Base-by-base conservation (phyloP, 768 basidiomycete genomes). In the Mycena sanguinolenta region DNA sequence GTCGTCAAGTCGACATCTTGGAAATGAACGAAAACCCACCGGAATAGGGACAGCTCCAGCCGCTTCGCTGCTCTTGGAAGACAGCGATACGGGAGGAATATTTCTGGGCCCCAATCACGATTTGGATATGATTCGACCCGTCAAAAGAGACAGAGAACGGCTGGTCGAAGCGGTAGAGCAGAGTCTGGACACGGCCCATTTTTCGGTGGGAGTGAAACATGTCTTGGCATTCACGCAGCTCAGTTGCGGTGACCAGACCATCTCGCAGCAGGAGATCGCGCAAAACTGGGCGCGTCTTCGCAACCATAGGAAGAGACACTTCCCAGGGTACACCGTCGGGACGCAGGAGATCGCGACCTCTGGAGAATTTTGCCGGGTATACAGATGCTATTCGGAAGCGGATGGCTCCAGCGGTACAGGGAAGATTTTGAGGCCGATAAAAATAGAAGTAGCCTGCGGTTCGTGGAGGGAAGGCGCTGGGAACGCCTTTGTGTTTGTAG, bases 401-500 rank as follows among this genome's bases (percentile, higher is more conserved):
- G 30, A 73, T 28, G 23, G 54, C 53, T 46, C 64, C 52, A 17
- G 67, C 58, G 3, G 60, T 42, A 30, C 25, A 34, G 2, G 68
- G 60, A 1, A 49, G 53, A 9, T 59, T 28, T 32, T 49, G 12
- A 16, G 67, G 67, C 4, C 44, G 58, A 32, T 70, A 34, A 44
- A 59, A 73, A 25, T 73, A 73, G 21, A 73, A 64, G 59, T 66
- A 73, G 5, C 72, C 72, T 2, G 60, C n/a, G 19, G 72, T 63
- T 4, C 59, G 58, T 2, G 60, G 72, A 4, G 72, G 72, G 17
- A 63, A 73, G 27, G 19, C 14, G 5, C 9, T 38, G 4, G 23
- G 1, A 0, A 59, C 42, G 2, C 46, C 50, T 13, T 63, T 62
- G 28, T 10, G 21, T 19, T 53, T 42, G 34, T 38, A 53, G 50